These are phyloP conservation scores for Fusarium buxicola DNA, from an alignment of 2,329 filamentous ascomycete species.

Conservation along the genomic window DNA sequence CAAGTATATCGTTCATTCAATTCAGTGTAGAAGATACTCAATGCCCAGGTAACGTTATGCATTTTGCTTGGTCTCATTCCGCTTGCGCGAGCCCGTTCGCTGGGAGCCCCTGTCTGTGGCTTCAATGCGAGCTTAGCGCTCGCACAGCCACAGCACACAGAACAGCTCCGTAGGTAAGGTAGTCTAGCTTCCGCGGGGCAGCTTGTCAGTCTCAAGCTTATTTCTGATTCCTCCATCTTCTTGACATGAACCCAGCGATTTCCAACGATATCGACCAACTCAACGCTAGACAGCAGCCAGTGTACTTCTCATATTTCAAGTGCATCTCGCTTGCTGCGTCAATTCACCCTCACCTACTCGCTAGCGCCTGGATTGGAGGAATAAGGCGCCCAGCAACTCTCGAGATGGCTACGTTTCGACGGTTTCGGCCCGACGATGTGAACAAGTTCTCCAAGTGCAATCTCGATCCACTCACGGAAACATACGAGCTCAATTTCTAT, in stretches of 20 bases:
- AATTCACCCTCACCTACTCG: background rate
- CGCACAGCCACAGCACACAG: slow-evolving; percentile 32
- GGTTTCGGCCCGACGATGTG: slow-evolving; percentile 86
- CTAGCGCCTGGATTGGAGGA: background rate
- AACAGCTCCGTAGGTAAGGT: slow-evolving; percentile 8
- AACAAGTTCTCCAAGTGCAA: slow-evolving; percentile 94
- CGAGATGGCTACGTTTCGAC: slow-evolving; percentile 72
- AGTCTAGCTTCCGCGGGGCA: slow-evolving; percentile 21
- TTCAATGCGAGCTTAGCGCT: slow-evolving; percentile 2
- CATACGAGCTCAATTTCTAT: slow-evolving; percentile 96
- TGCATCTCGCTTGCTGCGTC: background rate
- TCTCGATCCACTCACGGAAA: slow-evolving; percentile 96
- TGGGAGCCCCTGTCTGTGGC: slow-evolving; percentile 23
- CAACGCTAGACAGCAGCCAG: too few relatives aligned
- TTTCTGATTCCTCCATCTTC: background rate
- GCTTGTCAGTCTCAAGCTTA: background rate
- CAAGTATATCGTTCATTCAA: slow-evolving; percentile 6
- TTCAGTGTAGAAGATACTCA: slow-evolving; percentile 4
- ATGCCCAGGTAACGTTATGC: background rate
- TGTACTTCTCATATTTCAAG: too few relatives aligned
- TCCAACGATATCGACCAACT: background rate
- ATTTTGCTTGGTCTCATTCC: too few relatives aligned
- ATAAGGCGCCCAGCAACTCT: background rate
- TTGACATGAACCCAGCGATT: background rate
- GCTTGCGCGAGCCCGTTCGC: background rate